Evolutionary conservation across 345 rosid genomes (phyloP).

Genomic region (Syzygium grande): DNA sequence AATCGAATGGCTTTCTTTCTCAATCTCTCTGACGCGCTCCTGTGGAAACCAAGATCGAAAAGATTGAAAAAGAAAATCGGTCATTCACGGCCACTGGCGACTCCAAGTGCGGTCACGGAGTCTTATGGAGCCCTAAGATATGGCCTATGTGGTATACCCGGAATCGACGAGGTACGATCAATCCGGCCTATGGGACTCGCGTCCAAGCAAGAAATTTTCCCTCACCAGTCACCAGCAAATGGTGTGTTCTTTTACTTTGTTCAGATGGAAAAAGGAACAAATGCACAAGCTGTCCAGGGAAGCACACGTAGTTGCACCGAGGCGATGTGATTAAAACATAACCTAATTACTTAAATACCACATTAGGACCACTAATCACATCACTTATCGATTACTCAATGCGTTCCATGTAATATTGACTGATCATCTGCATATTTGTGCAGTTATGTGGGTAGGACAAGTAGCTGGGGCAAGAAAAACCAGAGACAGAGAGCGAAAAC

Average conservation of each 20-base stretch:
- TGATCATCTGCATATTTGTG: not conserved
- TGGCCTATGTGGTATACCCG: not conserved
- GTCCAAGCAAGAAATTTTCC: not conserved
- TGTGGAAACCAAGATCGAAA: not conserved
- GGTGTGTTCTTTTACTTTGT: not conserved
- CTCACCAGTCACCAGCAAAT: accelerated
- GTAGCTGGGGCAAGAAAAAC: not conserved
- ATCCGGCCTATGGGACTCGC: not conserved
- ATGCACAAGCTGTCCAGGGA: not conserved
- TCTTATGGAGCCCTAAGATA: not conserved
- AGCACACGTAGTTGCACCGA: not conserved
- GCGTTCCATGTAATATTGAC: not conserved
- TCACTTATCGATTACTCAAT: not conserved
- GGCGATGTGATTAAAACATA: not conserved
- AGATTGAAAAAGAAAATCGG: not conserved
- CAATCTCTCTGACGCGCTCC: not conserved
- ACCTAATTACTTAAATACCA: not conserved
- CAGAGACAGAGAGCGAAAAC: not conserved
- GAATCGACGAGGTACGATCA: not conserved
- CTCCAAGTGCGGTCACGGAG: not conserved
- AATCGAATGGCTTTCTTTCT: not conserved
- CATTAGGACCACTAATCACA: not conserved
- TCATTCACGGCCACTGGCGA: not conserved
- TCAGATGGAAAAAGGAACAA: not conserved
- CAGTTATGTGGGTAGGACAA: not conserved